Percentiles rank a stretch among this genome's conserved stretches.
Evolutionary conservation across 495 filamentous ascomycete genomes (phyloP).

Genomic region (Xylaria longipes): DNA sequence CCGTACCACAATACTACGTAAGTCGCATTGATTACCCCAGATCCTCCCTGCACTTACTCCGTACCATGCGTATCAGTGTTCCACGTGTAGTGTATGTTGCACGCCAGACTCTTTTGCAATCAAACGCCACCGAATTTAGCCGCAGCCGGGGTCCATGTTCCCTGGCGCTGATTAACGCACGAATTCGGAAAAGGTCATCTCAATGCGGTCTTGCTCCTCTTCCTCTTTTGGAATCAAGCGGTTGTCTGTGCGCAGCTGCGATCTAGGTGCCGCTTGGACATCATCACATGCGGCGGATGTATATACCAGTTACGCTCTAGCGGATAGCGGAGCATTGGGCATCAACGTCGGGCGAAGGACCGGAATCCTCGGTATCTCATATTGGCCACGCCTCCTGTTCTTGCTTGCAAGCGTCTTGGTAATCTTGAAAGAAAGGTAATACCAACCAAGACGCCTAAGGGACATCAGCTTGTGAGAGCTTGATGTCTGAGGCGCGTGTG

Average conservation of each 20-base stretch:
- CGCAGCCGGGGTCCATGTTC: not conserved
- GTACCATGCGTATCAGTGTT: not conserved
- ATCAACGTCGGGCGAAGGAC: not conserved
- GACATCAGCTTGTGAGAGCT: not conserved
- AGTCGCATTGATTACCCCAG: not conserved
- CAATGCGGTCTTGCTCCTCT: constrained; percentile 3
- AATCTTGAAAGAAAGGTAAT: not conserved
- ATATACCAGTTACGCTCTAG: not conserved
- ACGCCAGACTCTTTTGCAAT: constrained; percentile 21
- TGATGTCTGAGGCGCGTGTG: not conserved
- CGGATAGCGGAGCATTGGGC: constrained; percentile 6
- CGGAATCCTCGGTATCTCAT: not conserved
- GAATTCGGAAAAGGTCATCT: constrained; percentile 8
- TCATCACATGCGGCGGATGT: not conserved
- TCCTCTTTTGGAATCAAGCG: not conserved
- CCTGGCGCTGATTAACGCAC: constrained; percentile 1
- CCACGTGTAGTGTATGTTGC: not conserved
- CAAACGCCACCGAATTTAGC: constrained; percentile 10
- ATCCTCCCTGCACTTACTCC: not conserved
- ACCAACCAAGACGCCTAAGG: not conserved
- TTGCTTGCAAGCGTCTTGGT: not conserved
- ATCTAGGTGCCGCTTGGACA: constrained; percentile 1
- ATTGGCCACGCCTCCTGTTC: not conserved
- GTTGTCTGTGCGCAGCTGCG: constrained; percentile 5
- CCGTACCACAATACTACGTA: not conserved